Conservation (phyloP, 768 basidiomycete species). For the Rhodosporidiobolus odoratus region DNA sequence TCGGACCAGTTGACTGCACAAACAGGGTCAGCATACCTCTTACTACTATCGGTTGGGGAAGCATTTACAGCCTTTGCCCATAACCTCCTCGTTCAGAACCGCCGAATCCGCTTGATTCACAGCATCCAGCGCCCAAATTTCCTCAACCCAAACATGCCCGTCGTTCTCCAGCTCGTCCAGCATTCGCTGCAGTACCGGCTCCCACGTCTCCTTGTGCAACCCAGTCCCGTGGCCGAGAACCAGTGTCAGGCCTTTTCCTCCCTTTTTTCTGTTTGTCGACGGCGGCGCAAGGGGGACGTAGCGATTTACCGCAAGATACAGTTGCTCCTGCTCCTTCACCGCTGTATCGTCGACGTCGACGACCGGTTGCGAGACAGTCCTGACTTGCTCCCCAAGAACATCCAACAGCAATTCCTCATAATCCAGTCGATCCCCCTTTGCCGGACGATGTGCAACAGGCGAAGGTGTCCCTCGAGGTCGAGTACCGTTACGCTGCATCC, state of each 20-base stretch:
- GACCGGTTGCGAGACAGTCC: background rate
- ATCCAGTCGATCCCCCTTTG: background rate
- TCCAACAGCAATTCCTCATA: background rate
- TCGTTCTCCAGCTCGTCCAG: slow-evolving; percentile 1
- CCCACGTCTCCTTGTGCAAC: slow-evolving; percentile 13
- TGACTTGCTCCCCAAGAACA: background rate
- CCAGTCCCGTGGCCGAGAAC: slow-evolving; percentile 13
- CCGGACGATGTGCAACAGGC: background rate
- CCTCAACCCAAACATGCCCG: slow-evolving; percentile 50
- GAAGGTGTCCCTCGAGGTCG: background rate
- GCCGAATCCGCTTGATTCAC: slow-evolving; percentile 80
- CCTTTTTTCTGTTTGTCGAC: background rate
- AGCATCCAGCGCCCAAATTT: slow-evolving; percentile 76
- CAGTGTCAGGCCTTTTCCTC: slow-evolving; percentile 3
- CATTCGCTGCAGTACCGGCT: background rate
- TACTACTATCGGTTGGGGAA: slow-evolving; percentile 50
- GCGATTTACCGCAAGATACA: background rate
- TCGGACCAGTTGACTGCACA: slow-evolving; percentile 56
- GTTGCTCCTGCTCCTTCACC: slow-evolving; percentile 10
- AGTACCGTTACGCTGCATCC: background rate
- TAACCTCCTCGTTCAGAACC: slow-evolving; percentile 58
- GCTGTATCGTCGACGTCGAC: background rate
- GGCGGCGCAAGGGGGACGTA: background rate
- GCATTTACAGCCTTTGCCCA: slow-evolving; percentile 51
- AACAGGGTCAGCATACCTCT: background rate